phyloP scores from a whole-genome alignment of 1,139 yeast species.

The Protomyces gravidus region DNA sequence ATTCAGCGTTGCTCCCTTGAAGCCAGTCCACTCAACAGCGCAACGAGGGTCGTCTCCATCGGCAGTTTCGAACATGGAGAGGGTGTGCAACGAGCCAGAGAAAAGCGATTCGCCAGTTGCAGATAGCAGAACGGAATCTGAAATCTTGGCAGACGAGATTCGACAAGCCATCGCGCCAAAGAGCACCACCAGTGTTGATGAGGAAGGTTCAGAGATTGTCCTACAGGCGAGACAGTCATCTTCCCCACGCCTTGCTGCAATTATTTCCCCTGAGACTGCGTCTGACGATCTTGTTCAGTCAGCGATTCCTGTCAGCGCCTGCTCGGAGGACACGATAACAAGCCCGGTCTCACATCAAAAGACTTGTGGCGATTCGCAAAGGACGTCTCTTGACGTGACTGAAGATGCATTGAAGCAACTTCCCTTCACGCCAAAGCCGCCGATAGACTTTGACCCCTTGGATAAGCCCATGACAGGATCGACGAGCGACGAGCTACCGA shows the following conservation, averaged over 20 bases:
- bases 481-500: background rate
- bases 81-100: background rate
- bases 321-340: no score
- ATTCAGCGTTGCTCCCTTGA: background rate
- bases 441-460: background rate
- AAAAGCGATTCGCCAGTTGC: background rate
- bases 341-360: background rate
- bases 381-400: background rate
- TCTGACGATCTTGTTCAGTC: no score
- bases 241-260: no score
- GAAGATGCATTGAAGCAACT: background rate
- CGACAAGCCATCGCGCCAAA: background rate
- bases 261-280: no score
- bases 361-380: background rate
- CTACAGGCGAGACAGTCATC: no score
- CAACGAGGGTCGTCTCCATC: background rate
- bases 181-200: background rate
- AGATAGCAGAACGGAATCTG: background rate
- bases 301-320: no score
- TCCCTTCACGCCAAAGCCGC: background rate
- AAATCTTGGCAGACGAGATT: background rate
- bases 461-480: background rate
- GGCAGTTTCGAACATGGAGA: background rate
- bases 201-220: no score
- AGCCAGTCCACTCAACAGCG: background rate